Base-by-base conservation (phyloP, 1,284 basidiomycete genomes). In the Malassezia brasiliensis region DNA sequence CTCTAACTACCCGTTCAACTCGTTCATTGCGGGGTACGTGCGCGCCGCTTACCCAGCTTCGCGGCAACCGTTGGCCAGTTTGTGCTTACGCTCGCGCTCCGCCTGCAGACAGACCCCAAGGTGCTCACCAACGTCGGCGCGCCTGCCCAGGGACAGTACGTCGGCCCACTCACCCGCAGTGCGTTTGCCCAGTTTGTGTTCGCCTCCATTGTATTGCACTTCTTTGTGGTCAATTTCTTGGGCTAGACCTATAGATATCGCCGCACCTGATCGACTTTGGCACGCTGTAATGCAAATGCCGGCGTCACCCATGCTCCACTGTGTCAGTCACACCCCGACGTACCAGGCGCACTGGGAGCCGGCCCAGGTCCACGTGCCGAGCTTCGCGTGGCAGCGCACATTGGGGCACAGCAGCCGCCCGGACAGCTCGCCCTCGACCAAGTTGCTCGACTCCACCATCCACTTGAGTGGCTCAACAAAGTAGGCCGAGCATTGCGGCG, bases 151-250 rank as follows among this genome's bases (percentile, higher is more conserved):
- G 37, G 31, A 12, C 35, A 38, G 45, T 54, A 38, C 40, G 42
- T 45, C 11, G 14, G 76, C 37, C 30, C 17, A 2, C 45, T 15
- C 37, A 17, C 37, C 8, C 28, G 35, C 56, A 72, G 72, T 36
- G 70, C 72, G 7, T 98, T 99, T 70, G 90, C 87, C 41, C 94
- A 99, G 75, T 98, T 96, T 71, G 85, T 88, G 30, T 78, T 94
- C 48, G 91, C 90, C 15, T 93, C 90, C 1, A 84, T 98, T 59
- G 83, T 96, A 40, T 80, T 99, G 48, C 93, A 99, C 77, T 93
- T 96, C 79, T 98, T 98, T 75, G 90, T 94, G 52, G 96, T 86
- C 81, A 96, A 96, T 78, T 98, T 96, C 81, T 80, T 89, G 8
- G 87, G 87, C 65, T 88, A 42, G 60, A 50, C 34, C 38, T 46